A percentile compares a stretch with the other conserved stretches of the same genome.
Evolutionary conservation across 208 protist species (phyloP).

Genomic region (Phytomonas francai): DNA sequence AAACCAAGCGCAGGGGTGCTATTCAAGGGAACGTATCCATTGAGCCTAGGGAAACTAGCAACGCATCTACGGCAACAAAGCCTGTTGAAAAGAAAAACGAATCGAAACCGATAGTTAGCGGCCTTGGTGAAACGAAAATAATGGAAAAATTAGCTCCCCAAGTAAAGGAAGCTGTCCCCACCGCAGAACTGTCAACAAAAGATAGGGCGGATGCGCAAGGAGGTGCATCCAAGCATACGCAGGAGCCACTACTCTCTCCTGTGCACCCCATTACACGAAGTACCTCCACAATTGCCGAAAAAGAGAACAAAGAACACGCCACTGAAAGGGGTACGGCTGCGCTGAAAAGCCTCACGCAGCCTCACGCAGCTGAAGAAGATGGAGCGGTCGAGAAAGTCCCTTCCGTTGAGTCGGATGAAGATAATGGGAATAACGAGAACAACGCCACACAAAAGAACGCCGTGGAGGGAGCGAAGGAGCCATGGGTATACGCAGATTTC

Average conservation of each 20-base stretch:
- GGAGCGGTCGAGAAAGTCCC: not conserved
- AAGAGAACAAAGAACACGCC: not conserved
- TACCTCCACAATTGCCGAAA: not conserved
- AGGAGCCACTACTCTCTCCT: no score
- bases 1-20: not conserved
- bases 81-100: not conserved
- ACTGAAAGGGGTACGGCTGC: no score
- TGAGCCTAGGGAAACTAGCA: not conserved
- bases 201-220: not conserved
- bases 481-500: not conserved
- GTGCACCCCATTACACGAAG: not conserved
- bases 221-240: not conserved
- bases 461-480: not conserved
- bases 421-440: not conserved
- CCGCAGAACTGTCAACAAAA: not conserved
- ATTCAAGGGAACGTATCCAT: not conserved
- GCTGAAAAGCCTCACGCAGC: not conserved
- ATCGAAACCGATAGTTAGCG: not conserved
- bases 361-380: not conserved
- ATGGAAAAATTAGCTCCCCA: not conserved
- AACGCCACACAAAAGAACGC: not conserved
- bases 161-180: not conserved
- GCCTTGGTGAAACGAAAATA: not conserved
- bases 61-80: not conserved
- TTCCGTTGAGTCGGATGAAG: not conserved